phyloP scores from a whole-genome alignment of 1,139 yeast genomes.

The Diutina rugosa region DNA sequence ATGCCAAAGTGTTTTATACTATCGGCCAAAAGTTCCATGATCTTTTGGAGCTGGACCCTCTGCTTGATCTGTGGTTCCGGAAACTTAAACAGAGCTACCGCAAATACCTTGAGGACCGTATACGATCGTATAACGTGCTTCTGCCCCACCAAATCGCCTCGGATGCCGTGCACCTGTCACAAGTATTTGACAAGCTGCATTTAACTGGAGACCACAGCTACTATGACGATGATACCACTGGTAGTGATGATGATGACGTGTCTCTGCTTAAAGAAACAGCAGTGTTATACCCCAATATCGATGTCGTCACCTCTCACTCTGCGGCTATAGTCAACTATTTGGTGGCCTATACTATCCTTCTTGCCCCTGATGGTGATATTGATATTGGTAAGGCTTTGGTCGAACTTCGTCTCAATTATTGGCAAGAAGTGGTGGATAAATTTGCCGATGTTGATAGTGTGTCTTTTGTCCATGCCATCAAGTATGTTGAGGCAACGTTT shows the following conservation, averaged over 20 bases:
- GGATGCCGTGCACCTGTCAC: not conserved
- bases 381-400: not conserved
- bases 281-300: not conserved
- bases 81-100: not conserved
- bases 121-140: not conserved
- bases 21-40: not conserved
- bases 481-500: not conserved
- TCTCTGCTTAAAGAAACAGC: not conserved
- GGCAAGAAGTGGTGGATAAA: not conserved
- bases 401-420: not conserved
- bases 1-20: slow-evolving; percentile 1
- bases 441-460: not conserved
- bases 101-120: not conserved
- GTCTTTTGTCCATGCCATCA: not conserved
- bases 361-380: not conserved
- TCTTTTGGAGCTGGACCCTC: not conserved
- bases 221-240: not conserved
- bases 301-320: not conserved
- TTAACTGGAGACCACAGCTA: not conserved
- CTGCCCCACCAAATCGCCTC: not conserved
- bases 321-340: not conserved
- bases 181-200: not conserved
- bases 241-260: not conserved
- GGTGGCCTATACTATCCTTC: not conserved
- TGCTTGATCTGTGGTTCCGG: not conserved